These are phyloP conservation scores for Pleurotus citrinopileatus DNA, from an alignment of 768 basidiomycete genomes.

Conservation along the genomic window DNA sequence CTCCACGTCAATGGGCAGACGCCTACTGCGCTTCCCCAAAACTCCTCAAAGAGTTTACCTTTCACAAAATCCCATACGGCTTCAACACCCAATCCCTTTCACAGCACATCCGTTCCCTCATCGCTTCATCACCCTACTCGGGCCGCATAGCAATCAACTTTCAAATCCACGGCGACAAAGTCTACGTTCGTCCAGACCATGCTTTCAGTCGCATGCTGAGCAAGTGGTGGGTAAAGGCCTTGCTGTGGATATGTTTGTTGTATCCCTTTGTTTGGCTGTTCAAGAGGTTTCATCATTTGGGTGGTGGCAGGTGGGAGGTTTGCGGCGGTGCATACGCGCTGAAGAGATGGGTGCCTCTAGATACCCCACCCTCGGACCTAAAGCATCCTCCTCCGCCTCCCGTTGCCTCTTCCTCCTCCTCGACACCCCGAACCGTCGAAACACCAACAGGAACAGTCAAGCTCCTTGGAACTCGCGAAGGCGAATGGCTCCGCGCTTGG, in stretches of 20 bases:
- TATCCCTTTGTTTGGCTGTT: conserved; percentile 84
- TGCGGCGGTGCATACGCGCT: conserved; percentile 75
- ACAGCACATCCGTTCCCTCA: conserved; percentile 37
- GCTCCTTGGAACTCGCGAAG: conserved; percentile 63
- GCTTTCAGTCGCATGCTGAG: conserved; percentile 63
- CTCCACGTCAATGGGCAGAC: conserved; percentile 78
- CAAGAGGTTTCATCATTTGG: conserved; percentile 59
- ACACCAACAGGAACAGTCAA: conserved; percentile 33
- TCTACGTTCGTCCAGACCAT: conserved; percentile 70
- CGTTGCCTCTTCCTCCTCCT: background rate
- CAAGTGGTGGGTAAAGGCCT: conserved; percentile 66
- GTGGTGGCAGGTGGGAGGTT: conserved; percentile 76
- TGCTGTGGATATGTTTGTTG: conserved; percentile 66
- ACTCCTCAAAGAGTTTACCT: conserved; percentile 74
- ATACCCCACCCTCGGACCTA: background rate
- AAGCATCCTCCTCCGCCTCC: background rate
- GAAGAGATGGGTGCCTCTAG: conserved; percentile 43
- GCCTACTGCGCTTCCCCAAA: conserved; percentile 74
- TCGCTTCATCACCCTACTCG: conserved; percentile 38
- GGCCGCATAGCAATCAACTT: conserved; percentile 51
- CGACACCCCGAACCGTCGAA: conserved; percentile 11
- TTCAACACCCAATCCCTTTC: conserved; percentile 46
- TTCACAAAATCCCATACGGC: conserved; percentile 54
- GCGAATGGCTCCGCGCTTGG: conserved; percentile 79
- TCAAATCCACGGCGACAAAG: conserved; percentile 37